A percentile compares a stretch with the other conserved stretches of the same genome.
phyloP scores from a whole-genome alignment of 177 flowering plant species.

The Vitis hybrid region DNA sequence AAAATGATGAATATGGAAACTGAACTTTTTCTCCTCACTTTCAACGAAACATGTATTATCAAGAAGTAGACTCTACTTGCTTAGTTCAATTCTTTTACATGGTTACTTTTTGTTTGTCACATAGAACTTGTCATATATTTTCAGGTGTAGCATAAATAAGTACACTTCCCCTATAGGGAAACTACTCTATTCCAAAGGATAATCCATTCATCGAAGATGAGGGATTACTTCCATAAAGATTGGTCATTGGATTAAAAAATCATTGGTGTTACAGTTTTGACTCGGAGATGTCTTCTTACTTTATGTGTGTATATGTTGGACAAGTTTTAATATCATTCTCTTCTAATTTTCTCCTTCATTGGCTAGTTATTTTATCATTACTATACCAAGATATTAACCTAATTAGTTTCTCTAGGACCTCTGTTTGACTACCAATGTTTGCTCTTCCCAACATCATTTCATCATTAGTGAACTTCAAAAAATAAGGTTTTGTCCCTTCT shows the following conservation, averaged over 20 bases:
- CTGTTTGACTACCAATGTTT: not conserved
- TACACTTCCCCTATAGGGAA: slow-evolving; percentile 69
- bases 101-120: slow-evolving; percentile 1
- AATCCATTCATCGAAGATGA: slow-evolving; percentile 54
- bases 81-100: not conserved
- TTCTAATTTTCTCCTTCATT: not conserved
- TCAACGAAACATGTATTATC: not conserved
- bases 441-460: not conserved
- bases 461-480: not conserved
- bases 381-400: not conserved
- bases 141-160: slow-evolving; percentile 50
- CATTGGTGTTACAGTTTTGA: slow-evolving; percentile 93
- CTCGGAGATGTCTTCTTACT: slow-evolving; percentile 71
- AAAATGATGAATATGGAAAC: too few relatives aligned
- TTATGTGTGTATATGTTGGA: slow-evolving; percentile 73
- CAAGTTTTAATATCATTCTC: slow-evolving; percentile 38
- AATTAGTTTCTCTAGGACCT: not conserved
- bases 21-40: too few relatives aligned
- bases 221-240: slow-evolving; percentile 63
- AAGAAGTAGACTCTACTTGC: not conserved
- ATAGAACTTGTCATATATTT: slow-evolving; percentile 2
- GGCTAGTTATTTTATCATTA: not conserved
- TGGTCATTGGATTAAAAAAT: slow-evolving; percentile 75
- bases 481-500: not conserved
- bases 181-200: slow-evolving; percentile 73